Evolutionary conservation across 345 rosid species (phyloP), one percentile per base, ranked within the genome.

Genomic region (Odontarrhena argentea): DNA sequence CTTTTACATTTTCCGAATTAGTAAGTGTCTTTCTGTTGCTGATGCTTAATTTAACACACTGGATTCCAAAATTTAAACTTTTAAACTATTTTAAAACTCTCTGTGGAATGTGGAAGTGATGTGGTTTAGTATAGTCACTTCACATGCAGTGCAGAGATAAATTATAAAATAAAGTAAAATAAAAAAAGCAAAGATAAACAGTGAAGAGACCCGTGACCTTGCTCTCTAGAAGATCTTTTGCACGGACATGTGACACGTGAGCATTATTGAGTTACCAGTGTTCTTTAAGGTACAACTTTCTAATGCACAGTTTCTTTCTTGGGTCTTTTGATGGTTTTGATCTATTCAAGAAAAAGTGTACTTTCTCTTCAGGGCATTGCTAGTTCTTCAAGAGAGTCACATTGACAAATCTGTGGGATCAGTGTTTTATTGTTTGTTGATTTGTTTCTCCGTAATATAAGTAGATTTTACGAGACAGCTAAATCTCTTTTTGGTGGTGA

Each of bases 181-280:
- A n/a, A 7, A 1, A 25, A 11, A 38, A 18, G 22, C 22, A 18
- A 18, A 18, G 22, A 18, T 18, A 18, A 18, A 18, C 22, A 18
- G 26, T 45, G 3, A 1, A 45, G 50, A 11, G 60, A 51, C 54
- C 76, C 76, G 76, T 73, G 76, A 73, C 18, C 10, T 38, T 28
- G 11, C 56, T 55, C 43, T 14, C 12, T 36, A 65, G 28, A 64
- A 25, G 13, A 41, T 8, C 63, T 35, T 34, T 30, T 51, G 61
- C 76, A 65, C 76, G 71, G 34, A 37, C 67, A 5, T 32, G 25
- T 51, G 71, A 66, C 76, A 51, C 76, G 71, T 65, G 66, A 36
- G 55, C 60, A 28, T 40, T 6, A 45, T 57, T 48, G 48, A 51
- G 26, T 43, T 48, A 11, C 24, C 50, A 42, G 59, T 55, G 13